Base-by-base conservation (phyloP, 345 rosid species). In the Viola odorata region DNA sequence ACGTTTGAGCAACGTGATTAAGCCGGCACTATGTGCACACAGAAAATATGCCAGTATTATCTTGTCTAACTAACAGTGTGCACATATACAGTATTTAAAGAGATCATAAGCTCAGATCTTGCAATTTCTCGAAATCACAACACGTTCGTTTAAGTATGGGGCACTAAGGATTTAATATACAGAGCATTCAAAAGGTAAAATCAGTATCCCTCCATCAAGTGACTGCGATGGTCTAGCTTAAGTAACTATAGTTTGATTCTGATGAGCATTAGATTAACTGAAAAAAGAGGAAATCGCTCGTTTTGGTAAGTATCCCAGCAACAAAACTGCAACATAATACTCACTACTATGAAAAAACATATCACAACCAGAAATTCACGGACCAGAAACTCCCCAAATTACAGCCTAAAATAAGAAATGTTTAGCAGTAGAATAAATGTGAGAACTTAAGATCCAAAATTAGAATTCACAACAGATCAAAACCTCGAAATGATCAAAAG, bases 391-490 rank as follows among this genome's bases (percentile, higher is more conserved):
- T 17, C 8, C 6, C 41, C 3, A 44, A 51, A 58, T 41, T 44
- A 2, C 37, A 23, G 8, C 12, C 17, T 37, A 52, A 36, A 44
- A 15, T 15, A 7, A 4, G 52, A 52, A 8, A 32, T 42, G 0
- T 44, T 37, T 15, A 66, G 7, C 40, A 38, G 44, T 6, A 41
- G 64, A 52, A 55, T 57, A 63, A 52, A 47, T 0, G 41, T 32
- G 36, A 69, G 40, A 60, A 32, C 63, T 51, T 41, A 58, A 50
- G 61, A 59, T 64, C 62, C 68, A 47, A 62, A 73, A 53, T 10
- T 8, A 45, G 61, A 38, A 60, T 44, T 17, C 66, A 23, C 63
- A 66, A 42, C 39, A 62, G 63, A 70, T 78, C 67, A 61, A 59
- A 62, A 39, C 39, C 62, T 41, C 55, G 57, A 66, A 69, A 8